Base-by-base conservation (phyloP, 2,329 filamentous ascomycete species). In the Sclerotiophoma versabilis region DNA sequence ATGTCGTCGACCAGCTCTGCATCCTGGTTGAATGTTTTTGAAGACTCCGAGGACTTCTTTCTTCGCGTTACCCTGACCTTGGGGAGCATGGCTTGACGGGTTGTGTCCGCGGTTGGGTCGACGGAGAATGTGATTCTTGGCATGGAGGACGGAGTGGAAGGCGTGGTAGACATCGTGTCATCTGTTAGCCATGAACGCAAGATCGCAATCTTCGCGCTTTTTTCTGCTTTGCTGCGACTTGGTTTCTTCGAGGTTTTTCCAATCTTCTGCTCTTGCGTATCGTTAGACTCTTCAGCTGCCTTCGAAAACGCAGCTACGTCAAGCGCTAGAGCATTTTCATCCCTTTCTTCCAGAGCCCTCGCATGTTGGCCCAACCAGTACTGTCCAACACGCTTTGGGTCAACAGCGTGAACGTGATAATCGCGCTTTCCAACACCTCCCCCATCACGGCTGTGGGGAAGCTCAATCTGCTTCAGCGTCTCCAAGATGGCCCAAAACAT, bases 401-500 rank as follows among this genome's bases (percentile, higher is more conserved):
- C 72, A 1, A 77, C 69, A 17, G 59, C 66, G 47, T 59, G 66
- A 11, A 73, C 63, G 7, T 54, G 47, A 38, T 59, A 64, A 3
- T 43, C 19, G 27, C 44, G 38, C 20, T 41, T 42, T 10, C 11
- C 14, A 2, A 26, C 3, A 2, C 11, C 4, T 12, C n/a, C 1
- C 11, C 5, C 19, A 8, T 26, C 5, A 5, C 12, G 3, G 11
- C 22, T 5, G 6, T 29, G 19, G n/a, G n/a, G 11, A 5, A 20
- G 33, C 10, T 12, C n/a, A 11, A 12, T 17, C 19, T n/a, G 10
- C 26, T 49, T 42, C 49, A 30, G 26, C 15, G 59, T 62, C 30
- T 61, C 45, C 79, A 30, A 73, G 11, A 87, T 81, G 8, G 88
- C 88, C 78, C 92, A 89, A 0, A 96, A 75, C 86, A 95, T 95